Conservation (phyloP, 1,139 yeast genomes). For the Sugiyamaella grinbergsii region DNA sequence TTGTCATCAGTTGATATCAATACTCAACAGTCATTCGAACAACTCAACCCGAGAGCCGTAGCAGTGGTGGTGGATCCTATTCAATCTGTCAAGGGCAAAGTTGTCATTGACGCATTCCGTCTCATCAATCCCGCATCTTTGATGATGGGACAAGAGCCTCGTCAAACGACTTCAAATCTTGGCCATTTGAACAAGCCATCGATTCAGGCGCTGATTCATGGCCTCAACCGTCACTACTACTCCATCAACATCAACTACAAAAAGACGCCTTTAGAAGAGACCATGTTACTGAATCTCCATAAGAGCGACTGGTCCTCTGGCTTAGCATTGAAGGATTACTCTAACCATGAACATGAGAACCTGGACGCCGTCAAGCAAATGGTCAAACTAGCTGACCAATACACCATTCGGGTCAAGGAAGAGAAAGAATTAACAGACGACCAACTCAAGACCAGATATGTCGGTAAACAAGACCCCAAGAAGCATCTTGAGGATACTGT, state of each 20-base stretch:
- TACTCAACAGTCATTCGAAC: conserved; percentile 97
- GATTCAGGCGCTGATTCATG: conserved; percentile 95
- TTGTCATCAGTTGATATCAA: conserved; percentile 94
- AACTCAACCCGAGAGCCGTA: conserved; percentile 89
- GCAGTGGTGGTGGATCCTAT: conserved; percentile 98
- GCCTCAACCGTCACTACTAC: conserved; percentile 94
- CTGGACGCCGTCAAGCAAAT: conserved; percentile 71
- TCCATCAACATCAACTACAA: conserved; percentile 93
- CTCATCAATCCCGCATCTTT: conserved; percentile 83
- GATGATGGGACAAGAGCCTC: conserved; percentile 97
- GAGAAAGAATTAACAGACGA: conserved; percentile 88
- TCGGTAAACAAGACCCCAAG: conserved; percentile 98
- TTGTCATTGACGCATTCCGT: conserved; percentile 97
- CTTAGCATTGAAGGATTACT: conserved; percentile 73
- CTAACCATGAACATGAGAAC: conserved; percentile 75
- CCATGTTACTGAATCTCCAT: conserved; percentile 91
- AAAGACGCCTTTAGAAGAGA: conserved; percentile 89
- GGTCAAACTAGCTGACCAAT: conserved; percentile 89
- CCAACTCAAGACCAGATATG: conserved; percentile 90
- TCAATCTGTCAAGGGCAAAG: conserved; percentile 97
- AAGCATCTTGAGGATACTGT: conserved; percentile 93
- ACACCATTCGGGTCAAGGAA: conserved; percentile 88
- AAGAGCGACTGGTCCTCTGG: conserved; percentile 98
- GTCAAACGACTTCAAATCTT: conserved; percentile 94
- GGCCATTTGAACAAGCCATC: conserved; percentile 98